Conservation (phyloP, 2,329 filamentous ascomycete species). For the Akanthomyces lecanii region DNA sequence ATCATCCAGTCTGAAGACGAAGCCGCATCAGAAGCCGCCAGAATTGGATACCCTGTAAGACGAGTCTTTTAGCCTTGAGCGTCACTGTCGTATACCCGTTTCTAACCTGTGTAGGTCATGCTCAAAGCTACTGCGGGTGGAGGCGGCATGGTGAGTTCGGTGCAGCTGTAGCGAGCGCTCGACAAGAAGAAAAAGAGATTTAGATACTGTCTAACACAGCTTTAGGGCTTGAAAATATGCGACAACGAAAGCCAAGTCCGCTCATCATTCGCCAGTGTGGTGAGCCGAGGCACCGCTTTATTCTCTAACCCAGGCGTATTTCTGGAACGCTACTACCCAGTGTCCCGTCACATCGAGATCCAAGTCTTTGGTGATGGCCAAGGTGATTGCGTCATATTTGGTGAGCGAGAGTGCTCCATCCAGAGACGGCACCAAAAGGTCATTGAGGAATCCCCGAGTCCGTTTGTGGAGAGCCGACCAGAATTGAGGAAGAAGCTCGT, state of each 20-base stretch:
- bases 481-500: not conserved
- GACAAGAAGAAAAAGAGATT: too few species aligned
- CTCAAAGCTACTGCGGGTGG: constrained; percentile 41
- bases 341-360: constrained; percentile 40
- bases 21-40: not conserved
- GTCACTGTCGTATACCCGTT: not conserved
- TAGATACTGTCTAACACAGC: constrained; percentile 15
- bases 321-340: constrained; percentile 35
- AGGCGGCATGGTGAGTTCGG: constrained; percentile 35
- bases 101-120: constrained; percentile 28
- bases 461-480: not conserved
- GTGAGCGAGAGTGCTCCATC: constrained; percentile 43
- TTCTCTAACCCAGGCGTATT: constrained; percentile 29
- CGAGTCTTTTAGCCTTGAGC: too few species aligned
- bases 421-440: constrained; percentile 45
- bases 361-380: constrained; percentile 40
- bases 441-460: constrained; percentile 35
- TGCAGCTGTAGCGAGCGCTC: not conserved
- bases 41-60: constrained; percentile 5
- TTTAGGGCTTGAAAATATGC: not conserved
- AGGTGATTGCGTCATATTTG: constrained; percentile 33
- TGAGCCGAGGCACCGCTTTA: constrained; percentile 11
- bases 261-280: constrained; percentile 1
- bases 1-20: not conserved
- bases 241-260: constrained; percentile 1